phyloP scores from a whole-genome alignment of 768 basidiomycete species.

The Tremella fuciformis region DNA sequence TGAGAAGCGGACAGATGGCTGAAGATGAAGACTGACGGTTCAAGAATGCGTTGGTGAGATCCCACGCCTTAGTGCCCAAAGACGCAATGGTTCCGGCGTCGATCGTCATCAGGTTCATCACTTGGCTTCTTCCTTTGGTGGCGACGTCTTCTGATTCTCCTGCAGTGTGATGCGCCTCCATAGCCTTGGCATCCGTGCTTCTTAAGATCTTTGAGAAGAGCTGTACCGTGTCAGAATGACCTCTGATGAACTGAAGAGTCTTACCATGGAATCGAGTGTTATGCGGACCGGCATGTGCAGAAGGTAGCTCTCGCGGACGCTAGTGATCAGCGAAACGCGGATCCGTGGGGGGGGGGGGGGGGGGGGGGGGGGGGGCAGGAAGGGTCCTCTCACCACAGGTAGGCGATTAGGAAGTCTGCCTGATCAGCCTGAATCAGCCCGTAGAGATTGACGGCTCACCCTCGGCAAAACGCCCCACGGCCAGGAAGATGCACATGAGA shows the following conservation, averaged over 20 bases:
- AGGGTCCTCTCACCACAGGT: constrained; percentile 17
- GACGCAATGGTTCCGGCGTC: constrained; percentile 35
- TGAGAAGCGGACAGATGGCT: too few species aligned
- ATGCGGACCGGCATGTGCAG: constrained; percentile 38
- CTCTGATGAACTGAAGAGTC: not conserved
- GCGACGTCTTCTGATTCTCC: constrained; percentile 19
- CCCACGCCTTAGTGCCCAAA: constrained; percentile 32
- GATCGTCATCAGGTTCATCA: constrained; percentile 44
- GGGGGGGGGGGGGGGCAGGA: too few species aligned
- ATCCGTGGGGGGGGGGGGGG: not conserved
- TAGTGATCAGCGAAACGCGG: constrained; percentile 4
- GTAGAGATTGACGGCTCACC: too few species aligned
- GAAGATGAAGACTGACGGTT: constrained; percentile 14
- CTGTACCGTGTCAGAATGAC: constrained; percentile 13
- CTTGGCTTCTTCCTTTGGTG: constrained; percentile 27
- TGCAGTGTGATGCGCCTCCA: constrained; percentile 33
- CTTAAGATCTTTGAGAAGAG: constrained; percentile 44
- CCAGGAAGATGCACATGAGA: constrained; percentile 42
- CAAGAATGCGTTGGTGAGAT: constrained; percentile 30
- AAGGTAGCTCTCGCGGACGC: constrained; percentile 38
- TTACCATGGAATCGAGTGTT: constrained; percentile 38
- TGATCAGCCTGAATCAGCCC: not conserved
- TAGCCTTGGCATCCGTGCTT: constrained; percentile 37
- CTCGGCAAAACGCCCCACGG: constrained; percentile 34
- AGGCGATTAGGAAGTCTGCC: constrained; percentile 6